Evolutionary conservation across 2,329 filamentous ascomycete species (phyloP).

Genomic region (Penicillium rolfsii): DNA sequence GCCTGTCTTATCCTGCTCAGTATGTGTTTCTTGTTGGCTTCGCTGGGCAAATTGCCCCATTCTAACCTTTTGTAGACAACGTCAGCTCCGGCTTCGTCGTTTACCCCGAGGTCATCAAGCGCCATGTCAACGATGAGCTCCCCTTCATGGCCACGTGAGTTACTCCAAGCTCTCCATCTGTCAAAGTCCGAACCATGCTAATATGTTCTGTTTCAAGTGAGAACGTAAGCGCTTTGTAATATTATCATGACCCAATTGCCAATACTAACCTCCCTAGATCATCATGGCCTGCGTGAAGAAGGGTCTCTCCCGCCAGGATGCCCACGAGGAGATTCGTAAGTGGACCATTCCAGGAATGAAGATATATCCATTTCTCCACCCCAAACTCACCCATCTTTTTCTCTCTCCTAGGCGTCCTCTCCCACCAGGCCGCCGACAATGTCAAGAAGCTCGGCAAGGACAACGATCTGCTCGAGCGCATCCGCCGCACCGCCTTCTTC

Average conservation of each 20-base stretch:
- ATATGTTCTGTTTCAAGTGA: conserved; percentile 29
- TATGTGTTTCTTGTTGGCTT: conserved; percentile 22
- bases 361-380: background rate
- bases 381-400: conserved; percentile 20
- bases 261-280: conserved; percentile 57
- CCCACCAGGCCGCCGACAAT: conserved; percentile 71
- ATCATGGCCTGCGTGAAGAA: conserved; percentile 77
- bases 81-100: conserved; percentile 72
- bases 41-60: background rate
- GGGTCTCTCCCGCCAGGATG: conserved; percentile 74
- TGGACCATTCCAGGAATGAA: background rate
- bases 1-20: conserved; percentile 52
- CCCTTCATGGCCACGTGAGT: conserved; percentile 80
- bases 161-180: background rate
- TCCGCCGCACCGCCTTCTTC: conserved; percentile 75
- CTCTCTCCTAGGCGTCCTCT: conserved; percentile 60
- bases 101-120: conserved; percentile 73
- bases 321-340: conserved; percentile 79
- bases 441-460: conserved; percentile 73
- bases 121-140: conserved; percentile 72
- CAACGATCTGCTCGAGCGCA: conserved; percentile 81
- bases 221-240: conserved; percentile 31
- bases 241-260: background rate
- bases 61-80: conserved; percentile 55
- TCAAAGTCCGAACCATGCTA: conserved; percentile 20